Percentiles rank a stretch among this genome's conserved stretches.
phyloP scores from a whole-genome alignment of 202 grass and related monocot genomes.

The Saccharum hybrid region DNA sequence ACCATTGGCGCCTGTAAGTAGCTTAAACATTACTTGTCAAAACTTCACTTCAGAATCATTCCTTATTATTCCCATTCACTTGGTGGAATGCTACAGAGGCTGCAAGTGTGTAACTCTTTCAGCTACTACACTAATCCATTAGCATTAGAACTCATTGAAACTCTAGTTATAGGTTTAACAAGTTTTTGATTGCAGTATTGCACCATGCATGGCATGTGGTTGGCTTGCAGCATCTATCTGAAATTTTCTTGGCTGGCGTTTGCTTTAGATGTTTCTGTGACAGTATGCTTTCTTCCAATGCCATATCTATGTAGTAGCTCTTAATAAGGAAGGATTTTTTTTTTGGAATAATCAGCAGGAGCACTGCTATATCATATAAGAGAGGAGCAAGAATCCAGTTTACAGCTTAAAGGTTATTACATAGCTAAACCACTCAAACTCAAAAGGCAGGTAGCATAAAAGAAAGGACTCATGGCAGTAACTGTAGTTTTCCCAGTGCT shows the following conservation, averaged over 20 bases:
- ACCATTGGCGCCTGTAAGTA: conserved; percentile 96
- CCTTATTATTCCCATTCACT: conserved; percentile 18
- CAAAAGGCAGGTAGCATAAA: no score
- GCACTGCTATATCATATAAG: no score
- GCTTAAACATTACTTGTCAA: conserved; percentile 27
- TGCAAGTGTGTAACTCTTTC: conserved; percentile 23
- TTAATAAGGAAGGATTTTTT: background rate
- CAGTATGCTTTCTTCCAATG: background rate
- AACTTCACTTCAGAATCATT: conserved; percentile 28
- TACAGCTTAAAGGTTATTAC: no score
- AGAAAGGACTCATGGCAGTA: no score
- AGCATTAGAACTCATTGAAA: background rate
- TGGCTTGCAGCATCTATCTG: background rate
- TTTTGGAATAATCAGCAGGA: no score
- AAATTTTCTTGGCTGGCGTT: background rate
- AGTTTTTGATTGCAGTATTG: background rate
- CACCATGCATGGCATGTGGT: conserved; percentile 9
- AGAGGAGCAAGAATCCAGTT: no score
- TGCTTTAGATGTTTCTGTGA: conserved; percentile 7
- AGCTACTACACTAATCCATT: background rate
- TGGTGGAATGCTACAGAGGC: background rate
- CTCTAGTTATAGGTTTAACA: background rate
- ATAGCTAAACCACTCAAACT: no score
- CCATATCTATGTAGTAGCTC: conserved; percentile 4
- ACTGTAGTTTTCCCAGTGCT: no score